These are phyloP conservation scores for Hirschioporus abietinus DNA, from an alignment of 768 basidiomycete genomes.

Conservation along the genomic window DNA sequence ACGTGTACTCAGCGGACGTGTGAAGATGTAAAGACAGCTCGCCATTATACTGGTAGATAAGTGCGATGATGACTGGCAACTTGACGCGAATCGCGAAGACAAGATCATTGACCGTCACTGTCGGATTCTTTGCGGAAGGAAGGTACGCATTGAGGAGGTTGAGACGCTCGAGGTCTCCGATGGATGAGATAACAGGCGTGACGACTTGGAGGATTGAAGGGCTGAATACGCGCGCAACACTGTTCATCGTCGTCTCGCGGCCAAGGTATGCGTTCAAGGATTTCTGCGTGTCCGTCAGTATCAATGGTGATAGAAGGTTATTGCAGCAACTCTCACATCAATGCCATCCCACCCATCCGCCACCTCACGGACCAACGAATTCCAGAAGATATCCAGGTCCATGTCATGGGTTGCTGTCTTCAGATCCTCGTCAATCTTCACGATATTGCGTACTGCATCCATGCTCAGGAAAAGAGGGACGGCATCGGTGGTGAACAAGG, in stretches of 20 bases:
- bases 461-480: conserved; percentile 1
- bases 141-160: conserved; percentile 1
- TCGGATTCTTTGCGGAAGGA: conserved; percentile 1
- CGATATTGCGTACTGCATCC: background rate
- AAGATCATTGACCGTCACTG: background rate
- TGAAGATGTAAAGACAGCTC: background rate
- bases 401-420: background rate
- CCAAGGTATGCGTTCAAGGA: background rate
- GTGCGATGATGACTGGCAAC: conserved; percentile 2
- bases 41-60: conserved; percentile 4
- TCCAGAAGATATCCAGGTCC: conserved; percentile 6
- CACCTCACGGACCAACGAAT: conserved; percentile 1
- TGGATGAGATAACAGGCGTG: conserved; percentile 3
- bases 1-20: conserved; percentile 2
- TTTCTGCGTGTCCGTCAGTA: background rate
- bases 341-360: background rate
- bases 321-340: background rate
- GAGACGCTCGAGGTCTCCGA: conserved; percentile 6
- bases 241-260: background rate
- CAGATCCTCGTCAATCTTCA: conserved; percentile 1
- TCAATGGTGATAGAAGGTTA: background rate
- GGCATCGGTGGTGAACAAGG: conserved; percentile 2
- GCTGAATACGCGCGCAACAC: background rate
- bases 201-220: background rate
- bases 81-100: background rate